Evolutionary conservation across 805 yeast genomes (phyloP).

Genomic region (Wickerhamiella alocasiicola): DNA sequence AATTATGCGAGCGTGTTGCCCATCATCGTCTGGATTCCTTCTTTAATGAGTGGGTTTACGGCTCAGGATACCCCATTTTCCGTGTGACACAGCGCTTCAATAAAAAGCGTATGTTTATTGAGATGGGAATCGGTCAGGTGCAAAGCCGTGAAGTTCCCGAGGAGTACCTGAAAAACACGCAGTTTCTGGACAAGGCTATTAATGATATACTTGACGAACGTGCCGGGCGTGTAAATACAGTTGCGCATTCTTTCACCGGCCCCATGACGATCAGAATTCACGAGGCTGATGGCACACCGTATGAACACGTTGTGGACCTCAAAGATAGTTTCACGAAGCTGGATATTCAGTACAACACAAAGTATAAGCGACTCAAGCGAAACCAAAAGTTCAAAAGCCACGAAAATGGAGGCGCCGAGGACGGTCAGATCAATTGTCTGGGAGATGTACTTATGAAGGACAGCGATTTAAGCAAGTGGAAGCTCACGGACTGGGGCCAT

Average conservation of each 20-base stretch:
- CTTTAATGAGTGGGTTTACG: constrained; percentile 87
- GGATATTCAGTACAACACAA: constrained; percentile 91
- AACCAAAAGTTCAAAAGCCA: constrained; percentile 34
- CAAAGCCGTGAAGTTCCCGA: constrained; percentile 36
- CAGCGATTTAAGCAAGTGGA: constrained; percentile 58
- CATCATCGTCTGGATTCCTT: constrained; percentile 70
- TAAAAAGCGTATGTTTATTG: constrained; percentile 85
- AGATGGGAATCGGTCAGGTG: constrained; percentile 85
- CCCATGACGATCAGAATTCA: constrained; percentile 96
- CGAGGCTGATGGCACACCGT: constrained; percentile 97
- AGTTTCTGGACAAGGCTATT: constrained; percentile 32
- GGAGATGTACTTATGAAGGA: constrained; percentile 65
- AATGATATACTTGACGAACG: constrained; percentile 16
- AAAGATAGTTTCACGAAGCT: constrained; percentile 75
- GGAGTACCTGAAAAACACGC: constrained; percentile 26
- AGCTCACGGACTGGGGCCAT: constrained; percentile 52
- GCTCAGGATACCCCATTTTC: constrained; percentile 80
- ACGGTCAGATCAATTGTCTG: constrained; percentile 39
- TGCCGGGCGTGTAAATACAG: constrained; percentile 13
- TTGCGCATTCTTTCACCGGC: constrained; percentile 45
- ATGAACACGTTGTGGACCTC: constrained; percentile 89
- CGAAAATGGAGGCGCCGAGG: constrained; percentile 19
- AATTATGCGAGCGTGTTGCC: constrained; percentile 90
- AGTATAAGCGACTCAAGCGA: constrained; percentile 70
- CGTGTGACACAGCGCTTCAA: constrained; percentile 85